Evolutionary conservation across 164 flowering plant genomes (phyloP), one percentile per base, ranked within the genome.

Genomic region (Umbilicus rupestris): DNA sequence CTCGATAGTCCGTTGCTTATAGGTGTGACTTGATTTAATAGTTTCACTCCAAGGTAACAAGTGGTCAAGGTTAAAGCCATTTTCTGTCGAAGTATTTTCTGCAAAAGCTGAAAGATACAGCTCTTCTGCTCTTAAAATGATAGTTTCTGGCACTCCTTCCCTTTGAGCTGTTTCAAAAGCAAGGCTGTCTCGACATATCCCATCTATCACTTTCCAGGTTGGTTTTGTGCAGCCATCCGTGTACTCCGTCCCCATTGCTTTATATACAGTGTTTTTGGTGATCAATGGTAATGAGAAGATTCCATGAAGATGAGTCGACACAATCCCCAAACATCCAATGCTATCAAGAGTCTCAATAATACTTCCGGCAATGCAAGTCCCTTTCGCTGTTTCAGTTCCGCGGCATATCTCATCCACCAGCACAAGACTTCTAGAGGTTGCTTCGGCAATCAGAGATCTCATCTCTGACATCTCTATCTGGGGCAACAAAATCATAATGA

Each of bases 401-500:
- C 99, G 84, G 70, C 99, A 94, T 46, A 94, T 94, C 83, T 94
- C 99, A 78, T 94, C 97, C 46, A 94, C 71, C 41, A 91, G 96
- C 62, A 91, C 96, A 22, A 94, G 96, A 75, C 99, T 94, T 75
- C 81, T 88, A 57, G 91, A 80, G 30, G 93, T 85, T 44, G 88
- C 81, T 72, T 78, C 77, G 15, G 74, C 59, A 26, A 94, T 41
- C 71, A 94, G 76, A 28, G 96, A 88, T 39, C 90, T 87, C 6
- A 94, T 74, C 79, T 94, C 97, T 10, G 97, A 89, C 99, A 94
- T 94, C 77, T 94, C 99, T 65, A 91, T 86, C 95, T 90, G 84
- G 67, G 35, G 67, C 20, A 64, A 59, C 24, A n/a, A 75, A 68
- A 46, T 28, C 28, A 42, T 2, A 58, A 7, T 16, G 24, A 14